These are phyloP conservation scores for Monosporascus sp. DNA, from an alignment of 2,329 filamentous ascomycete species.

Conservation along the genomic window DNA sequence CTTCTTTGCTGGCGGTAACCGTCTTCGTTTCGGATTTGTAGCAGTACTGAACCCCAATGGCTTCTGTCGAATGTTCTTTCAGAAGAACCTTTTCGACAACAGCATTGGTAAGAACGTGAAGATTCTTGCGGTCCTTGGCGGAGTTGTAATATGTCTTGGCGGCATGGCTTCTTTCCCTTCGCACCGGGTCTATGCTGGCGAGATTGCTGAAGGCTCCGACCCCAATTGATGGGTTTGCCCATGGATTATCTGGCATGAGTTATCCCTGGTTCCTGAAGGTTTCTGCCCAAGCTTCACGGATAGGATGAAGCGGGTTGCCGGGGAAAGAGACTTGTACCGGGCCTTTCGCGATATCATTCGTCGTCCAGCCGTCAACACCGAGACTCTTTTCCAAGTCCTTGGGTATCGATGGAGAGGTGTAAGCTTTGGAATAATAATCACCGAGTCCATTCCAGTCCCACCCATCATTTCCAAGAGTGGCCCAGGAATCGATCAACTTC, in stretches of 20 bases:
- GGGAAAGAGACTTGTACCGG: constrained; percentile 4
- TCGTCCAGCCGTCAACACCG: not conserved
- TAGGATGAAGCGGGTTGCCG: not conserved
- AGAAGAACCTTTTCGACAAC: constrained; percentile 1
- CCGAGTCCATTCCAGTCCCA: constrained; percentile 3
- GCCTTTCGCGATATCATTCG: not conserved
- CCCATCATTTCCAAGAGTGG: not conserved
- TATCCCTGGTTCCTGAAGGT: not conserved
- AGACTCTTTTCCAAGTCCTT: not conserved
- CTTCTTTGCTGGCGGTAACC: constrained; percentile 10
- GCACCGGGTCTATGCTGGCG: not conserved
- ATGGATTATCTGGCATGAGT: not conserved
- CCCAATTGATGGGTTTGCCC: not conserved
- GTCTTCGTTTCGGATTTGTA: not conserved
- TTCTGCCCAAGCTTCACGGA: constrained; percentile 1
- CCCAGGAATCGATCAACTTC: not conserved
- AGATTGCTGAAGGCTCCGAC: not conserved
- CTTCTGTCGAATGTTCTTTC: not conserved
- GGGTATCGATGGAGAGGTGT: not conserved
- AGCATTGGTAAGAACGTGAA: constrained; percentile 1
- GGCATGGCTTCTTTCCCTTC: not conserved
- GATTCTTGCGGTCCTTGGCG: not conserved
- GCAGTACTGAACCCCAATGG: constrained; percentile 7
- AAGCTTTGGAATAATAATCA: not conserved
- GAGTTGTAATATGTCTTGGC: constrained; percentile 2